Base-by-base conservation (phyloP, 352 stramenopile genomes). In the Thalassiosira oceanica region DNA sequence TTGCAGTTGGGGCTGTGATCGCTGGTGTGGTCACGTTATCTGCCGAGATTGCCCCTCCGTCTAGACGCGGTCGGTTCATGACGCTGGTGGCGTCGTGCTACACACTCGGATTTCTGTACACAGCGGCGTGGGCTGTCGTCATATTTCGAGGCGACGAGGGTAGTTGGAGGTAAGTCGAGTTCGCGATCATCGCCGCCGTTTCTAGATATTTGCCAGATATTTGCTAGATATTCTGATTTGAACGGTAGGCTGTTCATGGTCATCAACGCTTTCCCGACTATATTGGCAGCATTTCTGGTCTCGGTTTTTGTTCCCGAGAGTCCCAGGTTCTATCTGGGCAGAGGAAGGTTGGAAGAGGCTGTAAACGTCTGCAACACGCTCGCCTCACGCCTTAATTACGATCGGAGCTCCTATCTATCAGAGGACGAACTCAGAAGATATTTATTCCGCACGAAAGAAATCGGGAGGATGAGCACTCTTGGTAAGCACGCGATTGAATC, bases 31-130 rank as follows among this genome's bases (percentile, higher is more conserved):
- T 91, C 45, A 83, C 81, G 0, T 39, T 91, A 15, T 56, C 49
- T 18, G 78, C 64, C 0, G 80, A 88, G 62, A 60, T 88, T 49
- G 70, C 70, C 6, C 76, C 80, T 31, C 74, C 78, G 3, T 72
- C 54, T 0, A 46, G 60, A 21, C 63, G 81, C 28, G 84, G 84
- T 15, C 49, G 84, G 39, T 85, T 80, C 43, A 79, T 87, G 31
- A 83, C 78, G 7, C 13, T 88, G 3, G 69, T 74, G 4, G 73
- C 76, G 5, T 78, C 56, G 15, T 91, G 87, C 68, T 91, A 80
- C 62, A 86, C 84, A 36, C 53, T 89, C 0, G 84, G 81, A 21
- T 87, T 68, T 52, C 69, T 91, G 10, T 89, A 80, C 54, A 78
- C 84, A n/a, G 66, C 78, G 8, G 15, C 88, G 1, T 58, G 61